Percentiles rank a stretch among this genome's conserved stretches.
Conservation (phyloP, 2,329 filamentous ascomycete species). For the Talaromyces sp. region DNA sequence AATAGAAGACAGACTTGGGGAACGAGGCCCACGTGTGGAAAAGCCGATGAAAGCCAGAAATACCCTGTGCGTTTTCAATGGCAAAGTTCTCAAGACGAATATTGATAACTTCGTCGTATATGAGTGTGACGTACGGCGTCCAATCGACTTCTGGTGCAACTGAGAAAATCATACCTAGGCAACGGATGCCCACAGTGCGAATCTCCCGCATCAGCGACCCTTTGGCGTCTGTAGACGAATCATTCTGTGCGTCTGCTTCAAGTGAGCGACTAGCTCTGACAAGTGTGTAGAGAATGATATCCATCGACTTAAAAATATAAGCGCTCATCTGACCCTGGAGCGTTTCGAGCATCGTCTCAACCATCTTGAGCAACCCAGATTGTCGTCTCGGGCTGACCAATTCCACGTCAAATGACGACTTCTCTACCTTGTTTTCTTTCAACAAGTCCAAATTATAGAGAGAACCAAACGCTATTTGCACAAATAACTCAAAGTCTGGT, state of each 20-base stretch:
- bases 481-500: constrained; percentile 70
- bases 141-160: constrained; percentile 67
- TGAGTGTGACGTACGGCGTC: constrained; percentile 61
- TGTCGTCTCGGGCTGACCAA: constrained; percentile 69
- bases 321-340: constrained; percentile 67
- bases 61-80: constrained; percentile 78
- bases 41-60: constrained; percentile 76
- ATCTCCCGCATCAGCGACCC: constrained; percentile 43
- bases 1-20: constrained; percentile 60
- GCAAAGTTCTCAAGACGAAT: constrained; percentile 74
- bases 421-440: constrained; percentile 43
- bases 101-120: constrained; percentile 69
- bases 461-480: constrained; percentile 72
- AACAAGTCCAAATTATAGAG: constrained; percentile 58
- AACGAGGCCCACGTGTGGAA: constrained; percentile 75
- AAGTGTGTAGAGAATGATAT: constrained; percentile 76
- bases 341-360: constrained; percentile 77
- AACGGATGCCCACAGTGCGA: constrained; percentile 64
- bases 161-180: constrained; percentile 70
- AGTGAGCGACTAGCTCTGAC: constrained; percentile 59
- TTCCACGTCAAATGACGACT: constrained; percentile 52
- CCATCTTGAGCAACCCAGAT: constrained; percentile 86
- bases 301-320: constrained; percentile 63
- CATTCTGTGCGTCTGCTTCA: constrained; percentile 25
- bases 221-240: constrained; percentile 24